Percentiles rank a stretch among this genome's conserved stretches.
Evolutionary conservation across 1,284 basidiomycete genomes (phyloP).

Genomic region (Sanguinoderma infundibulare): DNA sequence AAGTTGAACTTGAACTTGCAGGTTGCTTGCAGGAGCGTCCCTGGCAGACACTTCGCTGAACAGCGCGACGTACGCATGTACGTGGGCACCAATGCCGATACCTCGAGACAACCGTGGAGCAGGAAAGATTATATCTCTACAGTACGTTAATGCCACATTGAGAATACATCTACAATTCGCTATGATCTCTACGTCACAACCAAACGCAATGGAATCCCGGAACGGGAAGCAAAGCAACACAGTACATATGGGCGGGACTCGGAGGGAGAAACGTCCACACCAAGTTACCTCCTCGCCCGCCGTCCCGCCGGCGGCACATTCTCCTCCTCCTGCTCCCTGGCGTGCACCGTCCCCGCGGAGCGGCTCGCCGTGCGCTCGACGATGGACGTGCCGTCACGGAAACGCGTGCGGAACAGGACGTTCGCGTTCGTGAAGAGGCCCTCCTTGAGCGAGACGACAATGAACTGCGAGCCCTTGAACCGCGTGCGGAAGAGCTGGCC

Average conservation of each 20-base stretch:
- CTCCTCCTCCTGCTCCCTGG: slow-evolving; percentile 27
- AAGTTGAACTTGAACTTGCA: too few species aligned
- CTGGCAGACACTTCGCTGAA: too few species aligned
- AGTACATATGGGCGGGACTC: neutral
- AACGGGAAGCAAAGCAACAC: neutral
- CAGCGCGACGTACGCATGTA: too few species aligned
- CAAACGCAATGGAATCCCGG: neutral
- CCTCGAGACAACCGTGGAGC: neutral
- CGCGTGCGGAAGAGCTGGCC: slow-evolving; percentile 95
- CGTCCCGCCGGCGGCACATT: slow-evolving; percentile 9
- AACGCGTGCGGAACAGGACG: slow-evolving; percentile 91
- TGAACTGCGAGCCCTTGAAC: slow-evolving; percentile 99
- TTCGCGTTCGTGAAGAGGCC: slow-evolving; percentile 98
- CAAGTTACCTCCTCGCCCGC: slow-evolving; percentile 7
- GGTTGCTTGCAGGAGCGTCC: too few species aligned
- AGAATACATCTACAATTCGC: neutral
- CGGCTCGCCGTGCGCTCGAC: slow-evolving; percentile 81
- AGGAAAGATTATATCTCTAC: neutral
- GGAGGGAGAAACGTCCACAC: neutral
- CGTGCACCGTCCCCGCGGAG: slow-evolving; percentile 46
- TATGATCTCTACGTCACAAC: neutral
- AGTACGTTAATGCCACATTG: neutral
- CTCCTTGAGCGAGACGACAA: slow-evolving; percentile 97
- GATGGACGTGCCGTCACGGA: slow-evolving; percentile 91
- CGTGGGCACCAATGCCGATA: too few species aligned